Conservation (phyloP, 345 rosid genomes). For the Eucalyptus regnans region DNA sequence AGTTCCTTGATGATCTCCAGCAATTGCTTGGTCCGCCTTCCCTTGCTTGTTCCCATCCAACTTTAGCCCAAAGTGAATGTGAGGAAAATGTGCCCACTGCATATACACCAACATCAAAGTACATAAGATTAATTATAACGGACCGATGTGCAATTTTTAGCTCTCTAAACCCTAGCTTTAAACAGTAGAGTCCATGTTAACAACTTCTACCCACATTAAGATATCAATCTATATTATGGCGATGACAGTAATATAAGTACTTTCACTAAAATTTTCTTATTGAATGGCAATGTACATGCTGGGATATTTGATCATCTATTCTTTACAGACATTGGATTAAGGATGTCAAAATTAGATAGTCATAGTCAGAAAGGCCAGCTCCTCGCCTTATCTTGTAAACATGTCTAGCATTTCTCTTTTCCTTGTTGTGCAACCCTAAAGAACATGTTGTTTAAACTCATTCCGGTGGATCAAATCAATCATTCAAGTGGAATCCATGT, state of each 20-base stretch:
- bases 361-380: not conserved
- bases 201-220: not conserved
- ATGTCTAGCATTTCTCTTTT: not conserved
- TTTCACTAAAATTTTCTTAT: not conserved
- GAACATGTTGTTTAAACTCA: not conserved
- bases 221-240: not conserved
- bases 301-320: not conserved
- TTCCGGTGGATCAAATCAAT: not conserved
- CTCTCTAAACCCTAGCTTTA: not conserved
- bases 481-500: not conserved
- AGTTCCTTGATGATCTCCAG: constrained; percentile 10
- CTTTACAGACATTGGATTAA: not conserved
- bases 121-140: not conserved
- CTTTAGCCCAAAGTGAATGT: constrained; percentile 83
- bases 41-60: constrained; percentile 56
- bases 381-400: not conserved
- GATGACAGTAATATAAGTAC: not conserved
- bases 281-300: not conserved
- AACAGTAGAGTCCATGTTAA: not conserved
- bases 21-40: constrained; percentile 50
- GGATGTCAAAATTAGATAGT: not conserved
- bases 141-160: not conserved
- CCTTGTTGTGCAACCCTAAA: not conserved
- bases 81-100: constrained; percentile 69
- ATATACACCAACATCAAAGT: not conserved